Evolutionary conservation across 768 basidiomycete species (phyloP).

Genomic region (Rhizopogon vinicolor): DNA sequence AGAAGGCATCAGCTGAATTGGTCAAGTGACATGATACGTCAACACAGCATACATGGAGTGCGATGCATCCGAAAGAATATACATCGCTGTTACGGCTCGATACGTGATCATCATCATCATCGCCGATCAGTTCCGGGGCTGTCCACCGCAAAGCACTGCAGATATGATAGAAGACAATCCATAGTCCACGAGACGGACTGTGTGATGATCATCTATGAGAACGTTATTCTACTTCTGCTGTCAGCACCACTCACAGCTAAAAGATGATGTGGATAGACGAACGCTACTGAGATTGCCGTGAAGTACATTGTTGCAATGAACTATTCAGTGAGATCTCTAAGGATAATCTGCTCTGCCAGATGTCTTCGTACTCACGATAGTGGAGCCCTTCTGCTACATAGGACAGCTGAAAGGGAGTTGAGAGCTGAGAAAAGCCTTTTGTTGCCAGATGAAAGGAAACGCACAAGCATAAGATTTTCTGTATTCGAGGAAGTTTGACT

Average conservation of each 20-base stretch:
- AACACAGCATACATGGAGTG: conserved; percentile 21
- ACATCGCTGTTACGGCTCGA: conserved; percentile 28
- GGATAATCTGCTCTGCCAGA: background rate
- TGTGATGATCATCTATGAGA: conserved; percentile 33
- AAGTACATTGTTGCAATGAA: background rate
- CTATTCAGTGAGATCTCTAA: background rate
- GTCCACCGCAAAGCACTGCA: conserved; percentile 38
- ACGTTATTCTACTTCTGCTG: background rate
- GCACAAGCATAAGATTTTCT: conserved; percentile 15
- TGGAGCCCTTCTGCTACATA: conserved; percentile 2
- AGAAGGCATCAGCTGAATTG: background rate
- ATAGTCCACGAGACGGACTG: conserved; percentile 37
- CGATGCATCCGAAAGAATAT: conserved; percentile 39
- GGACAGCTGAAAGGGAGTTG: background rate
- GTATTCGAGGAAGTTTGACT: conserved; percentile 1
- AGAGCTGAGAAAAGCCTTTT: background rate
- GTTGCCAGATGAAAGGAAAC: background rate
- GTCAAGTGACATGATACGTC: conserved; percentile 8
- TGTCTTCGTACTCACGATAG: background rate
- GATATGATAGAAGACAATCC: conserved; percentile 34
- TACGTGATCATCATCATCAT: background rate
- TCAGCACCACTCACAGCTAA: background rate
- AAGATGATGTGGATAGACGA: background rate
- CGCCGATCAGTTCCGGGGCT: conserved; percentile 31
- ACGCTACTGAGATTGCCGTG: conserved; percentile 9